phyloP scores from a whole-genome alignment of 306 rosid genomes.

The Gleditsia sinensis region DNA sequence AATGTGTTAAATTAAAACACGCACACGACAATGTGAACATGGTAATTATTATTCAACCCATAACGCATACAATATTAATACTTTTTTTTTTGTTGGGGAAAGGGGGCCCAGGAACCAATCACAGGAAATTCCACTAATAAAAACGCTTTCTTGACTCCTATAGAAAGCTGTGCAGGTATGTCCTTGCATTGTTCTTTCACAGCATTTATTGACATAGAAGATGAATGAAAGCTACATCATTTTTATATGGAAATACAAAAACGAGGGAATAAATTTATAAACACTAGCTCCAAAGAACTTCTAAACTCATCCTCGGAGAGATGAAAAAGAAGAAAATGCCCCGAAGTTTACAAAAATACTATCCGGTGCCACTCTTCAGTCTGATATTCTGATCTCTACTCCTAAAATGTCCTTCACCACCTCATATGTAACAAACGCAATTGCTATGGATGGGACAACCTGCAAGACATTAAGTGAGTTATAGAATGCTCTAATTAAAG shows the following conservation, averaged over 20 bases:
- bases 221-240: conserved; percentile 48
- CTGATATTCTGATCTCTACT: conserved; percentile 95
- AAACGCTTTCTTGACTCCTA: conserved; percentile 44
- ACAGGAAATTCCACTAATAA: conserved; percentile 35
- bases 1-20: neutral
- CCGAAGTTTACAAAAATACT: conserved; percentile 65
- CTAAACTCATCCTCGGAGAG: conserved; percentile 51
- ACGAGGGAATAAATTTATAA: conserved; percentile 65
- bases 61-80: neutral
- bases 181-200: conserved; percentile 57
- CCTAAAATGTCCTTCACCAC: conserved; percentile 95
- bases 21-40: neutral
- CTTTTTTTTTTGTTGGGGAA: neutral
- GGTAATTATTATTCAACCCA: neutral
- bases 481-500: conserved; percentile 17
- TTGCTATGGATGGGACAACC: conserved; percentile 98
- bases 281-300: conserved; percentile 54
- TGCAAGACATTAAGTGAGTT: conserved; percentile 46
- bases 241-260: conserved; percentile 52
- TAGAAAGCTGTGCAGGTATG: conserved; percentile 47
- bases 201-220: conserved; percentile 66
- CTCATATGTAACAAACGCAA: conserved; percentile 92
- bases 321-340: conserved; percentile 41
- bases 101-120: conserved; percentile 14
- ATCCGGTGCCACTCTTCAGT: conserved; percentile 49